Percentiles rank a stretch among this genome's conserved stretches.
Conservation (phyloP, 225 moss, liverwort and hornwort species). For the Neckera pumila region DNA sequence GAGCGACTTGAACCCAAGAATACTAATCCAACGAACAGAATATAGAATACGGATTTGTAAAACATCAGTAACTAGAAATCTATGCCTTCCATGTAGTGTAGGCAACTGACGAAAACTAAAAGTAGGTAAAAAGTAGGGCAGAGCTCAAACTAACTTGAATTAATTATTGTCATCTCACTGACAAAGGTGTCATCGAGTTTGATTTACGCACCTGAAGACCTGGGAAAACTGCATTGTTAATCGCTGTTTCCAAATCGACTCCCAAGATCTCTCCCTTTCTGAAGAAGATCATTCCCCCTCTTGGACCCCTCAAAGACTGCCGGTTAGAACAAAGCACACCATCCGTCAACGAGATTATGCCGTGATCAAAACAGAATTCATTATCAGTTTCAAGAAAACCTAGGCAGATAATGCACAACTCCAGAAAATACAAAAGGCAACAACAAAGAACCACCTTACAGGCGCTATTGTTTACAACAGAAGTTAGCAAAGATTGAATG, state of each 20-base stretch:
- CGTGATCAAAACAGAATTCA: background rate
- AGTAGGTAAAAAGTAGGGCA: background rate
- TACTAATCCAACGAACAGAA: background rate
- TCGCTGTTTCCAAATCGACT: slow-evolving; percentile 56
- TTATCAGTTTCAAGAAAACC: background rate
- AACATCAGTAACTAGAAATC: background rate
- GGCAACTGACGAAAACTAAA: background rate
- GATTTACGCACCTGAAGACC: slow-evolving; percentile 53
- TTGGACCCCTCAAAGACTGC: slow-evolving; percentile 78
- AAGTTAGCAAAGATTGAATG: background rate
- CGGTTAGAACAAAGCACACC: background rate
- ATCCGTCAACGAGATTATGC: background rate
- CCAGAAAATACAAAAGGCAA: background rate
- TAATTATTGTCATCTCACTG: background rate
- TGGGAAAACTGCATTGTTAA: slow-evolving; percentile 88
- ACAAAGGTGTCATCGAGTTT: background rate
- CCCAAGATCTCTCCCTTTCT: slow-evolving; percentile 57
- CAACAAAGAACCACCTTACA: background rate
- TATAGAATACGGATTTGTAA: background rate
- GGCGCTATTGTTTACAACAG: background rate
- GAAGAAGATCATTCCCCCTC: slow-evolving; percentile 91
- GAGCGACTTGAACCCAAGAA: background rate
- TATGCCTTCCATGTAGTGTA: background rate
- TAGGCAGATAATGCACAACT: background rate
- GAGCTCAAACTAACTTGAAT: background rate